Evolutionary conservation across 75 land plant genomes (phyloP).

Genomic region (Cryptomeria japonica): DNA sequence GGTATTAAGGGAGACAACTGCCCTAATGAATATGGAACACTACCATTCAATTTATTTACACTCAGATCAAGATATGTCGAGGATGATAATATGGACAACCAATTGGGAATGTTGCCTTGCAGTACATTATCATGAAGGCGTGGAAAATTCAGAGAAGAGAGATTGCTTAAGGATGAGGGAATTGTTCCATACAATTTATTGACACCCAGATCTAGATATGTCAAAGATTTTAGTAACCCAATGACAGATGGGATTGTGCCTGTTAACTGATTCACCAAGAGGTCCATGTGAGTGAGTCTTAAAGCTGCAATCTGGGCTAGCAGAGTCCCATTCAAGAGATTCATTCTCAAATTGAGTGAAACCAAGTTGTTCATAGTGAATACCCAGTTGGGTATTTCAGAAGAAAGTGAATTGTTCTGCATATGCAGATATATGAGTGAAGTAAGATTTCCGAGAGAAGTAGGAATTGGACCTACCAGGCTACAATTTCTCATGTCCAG

Average conservation of each 20-base stretch:
- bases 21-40: conserved; percentile 27
- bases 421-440: neutral
- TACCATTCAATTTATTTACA: conserved; percentile 29
- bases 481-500: too few relatives aligned
- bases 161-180: conserved; percentile 29
- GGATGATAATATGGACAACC: neutral
- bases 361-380: neutral
- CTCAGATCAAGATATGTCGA: conserved; percentile 29
- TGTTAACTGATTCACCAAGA: neutral
- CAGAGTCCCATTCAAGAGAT: neutral
- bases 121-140: conserved; percentile 33
- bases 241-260: neutral
- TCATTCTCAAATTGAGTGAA: neutral
- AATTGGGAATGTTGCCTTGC: conserved; percentile 18
- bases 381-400: neutral
- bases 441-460: too few relatives aligned
- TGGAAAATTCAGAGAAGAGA: conserved; percentile 23
- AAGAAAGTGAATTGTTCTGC: neutral
- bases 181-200: conserved; percentile 19
- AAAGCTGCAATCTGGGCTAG: neutral
- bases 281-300: neutral
- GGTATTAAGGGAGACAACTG: conserved; percentile 19
- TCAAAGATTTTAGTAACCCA: neutral
- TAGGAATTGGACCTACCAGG: too few relatives aligned
- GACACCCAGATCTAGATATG: neutral